phyloP scores from a whole-genome alignment of 1,139 yeast genomes.

The Yamadazyma friedrichii region DNA sequence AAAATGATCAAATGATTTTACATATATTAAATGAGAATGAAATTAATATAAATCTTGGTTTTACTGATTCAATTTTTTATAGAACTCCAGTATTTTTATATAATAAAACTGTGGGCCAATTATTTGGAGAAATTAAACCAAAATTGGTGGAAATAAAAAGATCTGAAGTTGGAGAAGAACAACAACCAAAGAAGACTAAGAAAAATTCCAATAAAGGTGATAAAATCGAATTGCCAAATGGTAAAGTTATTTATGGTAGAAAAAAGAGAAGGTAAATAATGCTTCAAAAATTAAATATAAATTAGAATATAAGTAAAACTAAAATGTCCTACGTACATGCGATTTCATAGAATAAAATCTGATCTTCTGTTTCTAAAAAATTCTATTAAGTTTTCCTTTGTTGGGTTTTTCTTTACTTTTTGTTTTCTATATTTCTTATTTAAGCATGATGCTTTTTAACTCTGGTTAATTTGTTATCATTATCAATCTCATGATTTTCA shows the following conservation, averaged over 20 bases:
- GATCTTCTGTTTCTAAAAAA: not conserved
- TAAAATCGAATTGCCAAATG: slow-evolving; percentile 55
- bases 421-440: not conserved
- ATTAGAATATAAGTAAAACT: too few relatives aligned
- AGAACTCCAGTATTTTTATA: slow-evolving; percentile 45
- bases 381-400: not conserved
- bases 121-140: slow-evolving; percentile 24
- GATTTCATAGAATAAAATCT: not conserved
- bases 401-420: too few relatives aligned
- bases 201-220: slow-evolving; percentile 42
- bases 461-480: slow-evolving; percentile 32
- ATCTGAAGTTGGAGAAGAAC: slow-evolving; percentile 8
- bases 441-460: slow-evolving; percentile 41
- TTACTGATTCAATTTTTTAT: slow-evolving; percentile 56
- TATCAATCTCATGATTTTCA: slow-evolving; percentile 17
- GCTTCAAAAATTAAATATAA: not conserved
- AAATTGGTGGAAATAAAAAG: slow-evolving; percentile 14
- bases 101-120: slow-evolving; percentile 45
- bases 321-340: not conserved
- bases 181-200: slow-evolving; percentile 19
- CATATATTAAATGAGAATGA: slow-evolving; percentile 38
- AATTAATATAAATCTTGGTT: slow-evolving; percentile 36
- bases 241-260: slow-evolving; percentile 56
- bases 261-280: slow-evolving; percentile 14
- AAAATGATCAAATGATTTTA: slow-evolving; percentile 30